Evolutionary conservation across 345 rosid genomes (phyloP).

Genomic region (Boechera retrofracta): DNA sequence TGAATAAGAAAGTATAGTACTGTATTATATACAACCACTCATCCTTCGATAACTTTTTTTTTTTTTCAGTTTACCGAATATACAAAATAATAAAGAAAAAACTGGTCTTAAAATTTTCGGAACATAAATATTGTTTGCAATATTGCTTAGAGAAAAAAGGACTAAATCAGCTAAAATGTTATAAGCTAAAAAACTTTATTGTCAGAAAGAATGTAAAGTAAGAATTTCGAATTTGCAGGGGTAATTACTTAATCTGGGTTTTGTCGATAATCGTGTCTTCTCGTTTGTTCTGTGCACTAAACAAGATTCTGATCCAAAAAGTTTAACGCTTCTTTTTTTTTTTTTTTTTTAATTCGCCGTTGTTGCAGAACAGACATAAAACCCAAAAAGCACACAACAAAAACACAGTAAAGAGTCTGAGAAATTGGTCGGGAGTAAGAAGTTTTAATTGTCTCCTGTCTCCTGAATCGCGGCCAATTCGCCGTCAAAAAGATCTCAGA

Average conservation of each 20-base stretch:
- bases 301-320: slow-evolving; percentile 39
- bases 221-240: slow-evolving; percentile 2
- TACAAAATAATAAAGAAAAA: no score
- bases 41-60: no score
- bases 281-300: slow-evolving; percentile 9
- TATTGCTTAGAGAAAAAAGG: not conserved
- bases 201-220: not conserved
- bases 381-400: slow-evolving; percentile 27
- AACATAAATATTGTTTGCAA: no score
- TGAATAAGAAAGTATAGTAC: no score
- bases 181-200: not conserved
- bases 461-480: slow-evolving; percentile 41
- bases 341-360: slow-evolving; percentile 25
- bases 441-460: slow-evolving; percentile 39
- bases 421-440: slow-evolving; percentile 42
- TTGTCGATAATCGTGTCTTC: slow-evolving; percentile 33
- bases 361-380: slow-evolving; percentile 38
- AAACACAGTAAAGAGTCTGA: slow-evolving; percentile 38
- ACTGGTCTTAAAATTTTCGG: no score
- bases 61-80: no score
- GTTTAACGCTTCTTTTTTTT: slow-evolving; percentile 14
- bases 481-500: slow-evolving; percentile 41
- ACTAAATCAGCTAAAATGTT: not conserved
- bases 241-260: slow-evolving; percentile 1
- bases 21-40: no score